These are phyloP conservation scores for Candida fluviatilis DNA, from an alignment of 805 yeast genomes.

Conservation along the genomic window DNA sequence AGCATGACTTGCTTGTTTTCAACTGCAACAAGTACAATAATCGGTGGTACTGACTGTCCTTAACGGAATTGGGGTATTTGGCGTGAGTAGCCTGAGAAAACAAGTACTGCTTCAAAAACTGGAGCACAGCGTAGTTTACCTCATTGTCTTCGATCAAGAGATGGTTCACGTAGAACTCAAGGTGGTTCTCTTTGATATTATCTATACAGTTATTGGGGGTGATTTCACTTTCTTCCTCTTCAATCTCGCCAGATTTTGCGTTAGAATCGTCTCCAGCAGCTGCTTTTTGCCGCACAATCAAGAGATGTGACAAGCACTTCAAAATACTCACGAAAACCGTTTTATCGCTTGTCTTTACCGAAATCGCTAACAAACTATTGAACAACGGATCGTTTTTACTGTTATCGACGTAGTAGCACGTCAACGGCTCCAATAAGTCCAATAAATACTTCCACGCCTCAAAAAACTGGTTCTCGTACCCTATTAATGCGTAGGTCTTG, in stretches of 20 bases:
- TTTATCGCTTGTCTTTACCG: slow-evolving; percentile 59
- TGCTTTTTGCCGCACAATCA: slow-evolving; percentile 43
- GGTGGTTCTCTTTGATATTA: slow-evolving; percentile 28
- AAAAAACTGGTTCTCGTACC: slow-evolving; percentile 31
- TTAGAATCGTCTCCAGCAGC: slow-evolving; percentile 28
- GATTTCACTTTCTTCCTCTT: slow-evolving; percentile 10
- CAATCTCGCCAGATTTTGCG: slow-evolving; percentile 9
- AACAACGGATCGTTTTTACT: slow-evolving; percentile 67
- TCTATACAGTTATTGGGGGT: slow-evolving; percentile 37
- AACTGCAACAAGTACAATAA: slow-evolving; percentile 51
- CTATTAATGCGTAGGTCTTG: slow-evolving; percentile 14
- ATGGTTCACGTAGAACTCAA: slow-evolving; percentile 55
- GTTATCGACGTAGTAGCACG: slow-evolving; percentile 78
- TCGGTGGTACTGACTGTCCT: slow-evolving; percentile 30
- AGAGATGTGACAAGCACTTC: slow-evolving; percentile 74
- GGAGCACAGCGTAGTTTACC: slow-evolving; percentile 66
- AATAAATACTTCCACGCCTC: slow-evolving; percentile 66
- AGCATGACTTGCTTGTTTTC: slow-evolving; percentile 43
- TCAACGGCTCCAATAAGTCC: slow-evolving; percentile 80
- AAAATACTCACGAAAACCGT: slow-evolving; percentile 63
- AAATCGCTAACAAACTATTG: slow-evolving; percentile 46
- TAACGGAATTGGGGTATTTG: slow-evolving; percentile 21
- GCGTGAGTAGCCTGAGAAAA: slow-evolving; percentile 51
- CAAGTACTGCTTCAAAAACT: slow-evolving; percentile 76
- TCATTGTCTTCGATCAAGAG: slow-evolving; percentile 69